Conservation (phyloP, 371 early-diverging fungal species). For the Syncephalastrum contaminatum region DNA sequence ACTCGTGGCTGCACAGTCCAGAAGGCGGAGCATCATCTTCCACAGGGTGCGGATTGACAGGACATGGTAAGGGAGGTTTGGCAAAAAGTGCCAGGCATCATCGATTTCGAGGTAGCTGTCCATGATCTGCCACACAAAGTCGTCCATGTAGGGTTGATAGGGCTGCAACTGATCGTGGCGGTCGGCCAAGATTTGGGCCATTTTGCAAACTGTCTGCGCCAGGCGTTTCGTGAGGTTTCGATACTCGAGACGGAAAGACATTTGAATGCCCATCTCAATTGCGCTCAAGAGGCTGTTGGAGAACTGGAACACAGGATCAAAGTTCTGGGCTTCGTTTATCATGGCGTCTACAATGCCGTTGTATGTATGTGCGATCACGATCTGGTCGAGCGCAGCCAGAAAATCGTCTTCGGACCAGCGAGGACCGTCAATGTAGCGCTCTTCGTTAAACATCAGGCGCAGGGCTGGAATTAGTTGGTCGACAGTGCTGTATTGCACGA, state of each 20-base stretch:
- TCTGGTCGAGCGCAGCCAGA: slow-evolving; percentile 56
- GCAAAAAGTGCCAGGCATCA: slow-evolving; percentile 45
- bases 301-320: slow-evolving; percentile 19
- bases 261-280: slow-evolving; percentile 21
- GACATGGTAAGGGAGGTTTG: slow-evolving; percentile 48
- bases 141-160: slow-evolving; percentile 19
- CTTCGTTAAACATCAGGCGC: slow-evolving; percentile 22
- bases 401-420: slow-evolving; percentile 66
- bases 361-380: slow-evolving; percentile 42
- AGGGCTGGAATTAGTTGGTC: slow-evolving; percentile 31
- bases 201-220: slow-evolving; percentile 42
- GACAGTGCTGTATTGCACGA: slow-evolving; percentile 49
- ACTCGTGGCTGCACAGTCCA: slow-evolving; percentile 15
- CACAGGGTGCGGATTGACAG: slow-evolving; percentile 41
- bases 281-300: slow-evolving; percentile 26
- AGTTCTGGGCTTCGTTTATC: background rate
- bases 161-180: slow-evolving; percentile 3
- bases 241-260: slow-evolving; percentile 14
- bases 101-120: slow-evolving; percentile 25
- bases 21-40: slow-evolving; percentile 26
- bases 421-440: slow-evolving; percentile 29
- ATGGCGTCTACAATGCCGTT: slow-evolving; percentile 5
- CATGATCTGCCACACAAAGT: slow-evolving; percentile 12
- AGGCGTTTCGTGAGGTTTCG: slow-evolving; percentile 37
- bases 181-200: slow-evolving; percentile 32